Evolutionary conservation across 495 filamentous ascomycete genomes (phyloP), one percentile per base, ranked within the genome.

Genomic region (Aspergillus baeticus): DNA sequence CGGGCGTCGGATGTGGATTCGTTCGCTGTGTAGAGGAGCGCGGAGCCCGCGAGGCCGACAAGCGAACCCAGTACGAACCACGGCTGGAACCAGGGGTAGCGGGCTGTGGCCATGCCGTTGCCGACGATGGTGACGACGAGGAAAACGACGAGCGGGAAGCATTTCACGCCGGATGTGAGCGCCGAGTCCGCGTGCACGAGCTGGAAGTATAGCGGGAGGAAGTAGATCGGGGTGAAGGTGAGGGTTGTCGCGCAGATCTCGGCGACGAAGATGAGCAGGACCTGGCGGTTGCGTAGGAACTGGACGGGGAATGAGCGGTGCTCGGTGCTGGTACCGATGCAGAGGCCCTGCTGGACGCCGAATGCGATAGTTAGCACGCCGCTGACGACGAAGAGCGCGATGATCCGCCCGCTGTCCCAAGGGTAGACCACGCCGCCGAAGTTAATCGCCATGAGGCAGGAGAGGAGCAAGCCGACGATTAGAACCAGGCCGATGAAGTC

Each of bases 141-240:
- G 14, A 81, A 35, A 54, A 75, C 45, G 37, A 83, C 67, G 53
- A 76, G 80, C 8, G 83, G 81, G 8, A 84, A 68, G n/a, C 81
- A 62, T 13, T 74, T 70, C 4, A 82, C 71, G 17, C 70, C 79
- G 10, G 79, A 68, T 46, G 68, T 49, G 21, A 81, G 68, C 7
- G 79, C 69, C 10, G 56, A 57, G 58, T 83, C 77, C 22, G 54
- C 58, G 38, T 67, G 67, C 4, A 73, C 72, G 65, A 84, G 84
- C 58, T 81, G 78, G 67, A 84, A 84, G 69, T 73, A 82, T 51
- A 82, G 69, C 7, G 79, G 81, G 15, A 67, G 71, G 33, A 74
- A 57, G 48, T 78, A 80, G 58, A 59, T 49, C 8, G 56, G 56
- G 17, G 55, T 53, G 38, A 61, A 61, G 38, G 48, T 35, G 6